A percentile compares a stretch with the other conserved stretches of the same genome.
Evolutionary conservation across 1,284 basidiomycete species (phyloP).

Genomic region (Austroboletus niveus): DNA sequence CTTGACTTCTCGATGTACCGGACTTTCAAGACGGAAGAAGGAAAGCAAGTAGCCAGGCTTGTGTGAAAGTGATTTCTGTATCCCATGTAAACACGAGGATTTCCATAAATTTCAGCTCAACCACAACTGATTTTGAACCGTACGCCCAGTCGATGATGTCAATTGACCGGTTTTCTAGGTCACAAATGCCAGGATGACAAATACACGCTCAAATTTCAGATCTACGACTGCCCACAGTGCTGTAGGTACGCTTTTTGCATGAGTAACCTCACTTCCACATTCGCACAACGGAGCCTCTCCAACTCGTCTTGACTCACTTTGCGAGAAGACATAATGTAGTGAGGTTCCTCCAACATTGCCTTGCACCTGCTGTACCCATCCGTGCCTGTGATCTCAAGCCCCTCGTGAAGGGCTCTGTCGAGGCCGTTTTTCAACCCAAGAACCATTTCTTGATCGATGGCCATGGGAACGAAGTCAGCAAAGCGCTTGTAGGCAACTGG

Average conservation of each 20-base stretch:
- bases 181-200: too few species aligned
- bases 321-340: constrained; percentile 43
- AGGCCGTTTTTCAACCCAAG: constrained; percentile 42
- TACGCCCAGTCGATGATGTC: too few species aligned
- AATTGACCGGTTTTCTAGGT: too few species aligned
- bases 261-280: constrained; percentile 40
- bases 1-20: neutral
- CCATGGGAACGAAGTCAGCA: constrained; percentile 58
- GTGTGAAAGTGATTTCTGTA: neutral
- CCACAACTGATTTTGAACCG: too few species aligned
- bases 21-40: neutral
- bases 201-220: too few species aligned
- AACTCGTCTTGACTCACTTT: constrained; percentile 51
- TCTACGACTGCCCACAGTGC: too few species aligned
- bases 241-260: too few species aligned
- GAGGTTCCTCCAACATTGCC: constrained; percentile 55
- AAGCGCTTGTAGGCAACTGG: constrained; percentile 71
- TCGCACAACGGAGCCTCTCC: constrained; percentile 51
- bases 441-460: constrained; percentile 65
- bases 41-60: neutral
- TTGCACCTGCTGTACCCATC: constrained; percentile 37
- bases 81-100: too few species aligned
- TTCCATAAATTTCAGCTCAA: too few species aligned
- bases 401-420: constrained; percentile 46
- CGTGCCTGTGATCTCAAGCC: constrained; percentile 37